Evolutionary conservation across 179 eudicot species (phyloP).

Genomic region (Silene noctiflora): DNA sequence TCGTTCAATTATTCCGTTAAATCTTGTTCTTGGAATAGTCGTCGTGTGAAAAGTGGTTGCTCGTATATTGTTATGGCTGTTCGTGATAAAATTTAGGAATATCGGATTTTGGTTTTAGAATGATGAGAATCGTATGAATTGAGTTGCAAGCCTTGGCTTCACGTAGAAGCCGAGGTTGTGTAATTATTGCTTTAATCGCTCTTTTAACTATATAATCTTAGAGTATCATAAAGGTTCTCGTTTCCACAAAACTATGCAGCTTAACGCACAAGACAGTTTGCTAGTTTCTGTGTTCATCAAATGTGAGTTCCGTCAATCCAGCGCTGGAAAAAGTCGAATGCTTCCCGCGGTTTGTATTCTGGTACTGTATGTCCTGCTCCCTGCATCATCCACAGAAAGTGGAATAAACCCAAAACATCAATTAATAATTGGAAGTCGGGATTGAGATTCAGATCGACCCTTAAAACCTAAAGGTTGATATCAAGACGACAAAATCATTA

Average conservation of each 20-base stretch:
- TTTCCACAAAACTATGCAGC: background rate
- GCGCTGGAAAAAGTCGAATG: constrained; percentile 37
- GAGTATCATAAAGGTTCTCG: background rate
- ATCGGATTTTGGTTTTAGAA: background rate
- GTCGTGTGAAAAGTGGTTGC: no score
- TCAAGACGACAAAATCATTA: background rate
- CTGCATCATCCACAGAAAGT: constrained; percentile 20
- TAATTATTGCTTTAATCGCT: background rate
- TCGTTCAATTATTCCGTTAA: no score
- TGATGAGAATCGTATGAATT: background rate
- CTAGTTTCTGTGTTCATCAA: constrained; percentile 8
- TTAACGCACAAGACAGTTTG: background rate
- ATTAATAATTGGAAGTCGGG: background rate
- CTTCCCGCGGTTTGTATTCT: constrained; percentile 40
- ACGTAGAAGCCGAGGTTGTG: background rate
- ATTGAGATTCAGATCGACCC: background rate
- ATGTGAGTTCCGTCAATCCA: constrained; percentile 35
- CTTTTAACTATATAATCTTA: background rate
- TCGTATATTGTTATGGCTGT: background rate
- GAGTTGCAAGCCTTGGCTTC: background rate
- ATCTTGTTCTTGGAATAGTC: no score
- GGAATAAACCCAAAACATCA: background rate
- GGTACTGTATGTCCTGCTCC: constrained; percentile 49
- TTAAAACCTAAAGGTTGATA: background rate
- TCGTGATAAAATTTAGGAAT: background rate